phyloP scores from a whole-genome alignment of 2,329 filamentous ascomycete species.

The Fusarium euwallaceae region DNA sequence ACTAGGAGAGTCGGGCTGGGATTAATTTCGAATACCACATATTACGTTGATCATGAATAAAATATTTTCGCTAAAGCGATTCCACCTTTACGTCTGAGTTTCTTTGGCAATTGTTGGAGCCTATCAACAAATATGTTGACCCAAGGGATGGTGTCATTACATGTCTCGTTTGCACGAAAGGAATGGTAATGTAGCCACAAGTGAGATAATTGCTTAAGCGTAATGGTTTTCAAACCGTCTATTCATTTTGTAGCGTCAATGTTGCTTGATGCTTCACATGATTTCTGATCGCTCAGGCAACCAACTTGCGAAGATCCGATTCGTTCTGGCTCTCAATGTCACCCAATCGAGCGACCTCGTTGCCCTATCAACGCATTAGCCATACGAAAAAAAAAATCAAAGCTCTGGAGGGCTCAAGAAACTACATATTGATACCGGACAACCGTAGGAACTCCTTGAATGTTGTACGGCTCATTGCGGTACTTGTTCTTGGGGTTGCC shows the following conservation, averaged over 20 bases:
- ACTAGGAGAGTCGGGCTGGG: neutral
- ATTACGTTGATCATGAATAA: neutral
- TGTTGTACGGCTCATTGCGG: slow-evolving; percentile 41
- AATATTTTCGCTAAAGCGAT: neutral
- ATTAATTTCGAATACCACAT: neutral
- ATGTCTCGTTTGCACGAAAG: neutral
- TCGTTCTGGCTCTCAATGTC: slow-evolving; percentile 47
- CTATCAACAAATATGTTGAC: no score
- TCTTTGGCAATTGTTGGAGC: neutral
- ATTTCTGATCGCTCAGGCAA: neutral
- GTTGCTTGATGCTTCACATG: neutral
- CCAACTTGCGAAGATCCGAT: slow-evolving; percentile 41
- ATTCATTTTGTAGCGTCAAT: neutral
- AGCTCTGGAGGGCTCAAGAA: no score
- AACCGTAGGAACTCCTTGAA: slow-evolving; percentile 46
- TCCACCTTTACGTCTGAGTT: neutral
- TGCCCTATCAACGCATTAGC: slow-evolving; percentile 27
- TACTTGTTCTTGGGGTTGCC: slow-evolving; percentile 45
- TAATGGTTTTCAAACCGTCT: neutral
- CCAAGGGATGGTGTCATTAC: no score
- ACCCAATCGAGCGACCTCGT: slow-evolving; percentile 44
- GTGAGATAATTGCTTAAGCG: accelerated
- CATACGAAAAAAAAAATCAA: no score
- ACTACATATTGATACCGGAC: slow-evolving; percentile 46
- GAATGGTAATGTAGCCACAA: neutral